A percentile compares a stretch with the other conserved stretches of the same genome.
phyloP scores from a whole-genome alignment of 768 basidiomycete species.

The Sporobolomyces phaffii region DNA sequence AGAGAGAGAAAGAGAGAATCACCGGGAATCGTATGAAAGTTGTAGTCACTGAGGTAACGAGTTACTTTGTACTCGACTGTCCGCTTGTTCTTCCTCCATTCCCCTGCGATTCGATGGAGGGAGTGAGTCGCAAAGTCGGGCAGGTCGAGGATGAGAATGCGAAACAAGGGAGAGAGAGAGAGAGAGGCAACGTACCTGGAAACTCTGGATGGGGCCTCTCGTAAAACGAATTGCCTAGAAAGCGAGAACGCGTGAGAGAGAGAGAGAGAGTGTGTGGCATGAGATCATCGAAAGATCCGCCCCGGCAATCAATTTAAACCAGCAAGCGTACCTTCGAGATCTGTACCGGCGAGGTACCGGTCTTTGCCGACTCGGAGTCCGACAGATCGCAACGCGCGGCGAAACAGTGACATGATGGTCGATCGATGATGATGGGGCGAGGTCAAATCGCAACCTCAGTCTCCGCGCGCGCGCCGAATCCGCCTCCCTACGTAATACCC shows the following conservation, averaged over 20 bases:
- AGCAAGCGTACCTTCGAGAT: conserved; percentile 36
- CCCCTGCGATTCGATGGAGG: not conserved
- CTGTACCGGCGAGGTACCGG: conserved; percentile 26
- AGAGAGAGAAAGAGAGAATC: not conserved
- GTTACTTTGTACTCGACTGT: conserved; percentile 36
- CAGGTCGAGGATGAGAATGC: too few species aligned
- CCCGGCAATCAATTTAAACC: too few species aligned
- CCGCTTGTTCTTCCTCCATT: conserved; percentile 36
- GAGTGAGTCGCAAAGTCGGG: too few species aligned
- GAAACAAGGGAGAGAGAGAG: not conserved
- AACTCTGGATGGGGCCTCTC: conserved; percentile 30
- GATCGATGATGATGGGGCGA: too few species aligned
- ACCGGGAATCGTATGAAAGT: conserved; percentile 35
- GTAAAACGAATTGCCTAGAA: conserved; percentile 39
- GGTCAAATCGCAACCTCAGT: too few species aligned
- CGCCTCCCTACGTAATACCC: too few species aligned
- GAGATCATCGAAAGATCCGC: not conserved
- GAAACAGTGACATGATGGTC: conserved; percentile 24
- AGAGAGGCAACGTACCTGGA: conserved; percentile 3
- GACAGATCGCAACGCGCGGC: conserved; percentile 28
- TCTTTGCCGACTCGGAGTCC: conserved; percentile 33
- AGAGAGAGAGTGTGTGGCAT: not conserved
- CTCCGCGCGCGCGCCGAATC: too few species aligned
- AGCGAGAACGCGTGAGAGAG: too few species aligned
- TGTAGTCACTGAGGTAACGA: conserved; percentile 33